These are phyloP conservation scores for Arthrobotrys musiformis DNA, from an alignment of 2,329 filamentous ascomycete genomes.

Conservation along the genomic window DNA sequence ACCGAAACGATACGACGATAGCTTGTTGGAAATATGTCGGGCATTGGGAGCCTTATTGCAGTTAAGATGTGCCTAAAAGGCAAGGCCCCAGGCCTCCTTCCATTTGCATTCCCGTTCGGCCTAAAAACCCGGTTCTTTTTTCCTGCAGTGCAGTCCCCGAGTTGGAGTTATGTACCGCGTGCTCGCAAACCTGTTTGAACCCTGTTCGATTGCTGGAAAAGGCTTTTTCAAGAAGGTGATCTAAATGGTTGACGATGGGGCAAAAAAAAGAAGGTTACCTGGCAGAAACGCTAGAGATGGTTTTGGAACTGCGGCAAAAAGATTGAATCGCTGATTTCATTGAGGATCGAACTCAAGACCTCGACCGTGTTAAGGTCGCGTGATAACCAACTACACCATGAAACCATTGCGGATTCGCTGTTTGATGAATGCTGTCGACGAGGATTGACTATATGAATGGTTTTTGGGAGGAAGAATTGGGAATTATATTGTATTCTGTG, in stretches of 20 bases:
- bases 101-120: slow-evolving; percentile 6
- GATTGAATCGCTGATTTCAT: slow-evolving; percentile 46
- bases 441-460: not conserved
- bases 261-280: slow-evolving; percentile 1
- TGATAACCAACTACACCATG: slow-evolving; percentile 57
- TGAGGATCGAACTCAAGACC: slow-evolving; percentile 57
- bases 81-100: not conserved
- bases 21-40: not conserved
- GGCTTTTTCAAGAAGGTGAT: not conserved
- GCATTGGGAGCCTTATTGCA: not conserved
- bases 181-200: not conserved
- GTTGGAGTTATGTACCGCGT: not conserved
- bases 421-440: not conserved
- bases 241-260: not conserved
- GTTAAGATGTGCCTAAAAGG: not conserved
- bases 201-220: not conserved
- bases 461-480: not conserved
- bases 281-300: not conserved
- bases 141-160: too few relatives aligned
- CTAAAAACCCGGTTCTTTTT: not conserved
- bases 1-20: not conserved
- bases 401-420: slow-evolving; percentile 38
- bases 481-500: too few relatives aligned
- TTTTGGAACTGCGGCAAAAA: slow-evolving; percentile 18
- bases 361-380: slow-evolving; percentile 56